phyloP scores from a whole-genome alignment of 306 rosid genomes.

The Styphnolobium japonicum region DNA sequence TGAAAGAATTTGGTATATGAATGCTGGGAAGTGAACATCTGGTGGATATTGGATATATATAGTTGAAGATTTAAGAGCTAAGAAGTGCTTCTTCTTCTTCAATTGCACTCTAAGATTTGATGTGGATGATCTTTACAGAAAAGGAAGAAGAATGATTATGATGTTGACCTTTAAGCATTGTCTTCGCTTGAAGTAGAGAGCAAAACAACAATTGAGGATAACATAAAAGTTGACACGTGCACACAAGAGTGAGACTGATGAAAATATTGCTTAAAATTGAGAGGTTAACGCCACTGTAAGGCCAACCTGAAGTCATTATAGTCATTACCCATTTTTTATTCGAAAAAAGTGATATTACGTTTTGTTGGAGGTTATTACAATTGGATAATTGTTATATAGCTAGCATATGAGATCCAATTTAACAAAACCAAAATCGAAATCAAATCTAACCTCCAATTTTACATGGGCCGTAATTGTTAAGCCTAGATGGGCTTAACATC shows the following conservation, averaged over 20 bases:
- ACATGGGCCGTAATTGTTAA: too few species aligned
- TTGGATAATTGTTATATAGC: too few species aligned
- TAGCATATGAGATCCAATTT: too few species aligned
- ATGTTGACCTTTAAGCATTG: constrained; percentile 29
- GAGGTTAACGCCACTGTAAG: background rate
- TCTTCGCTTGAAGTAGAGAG: constrained; percentile 30
- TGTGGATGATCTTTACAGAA: constrained; percentile 41
- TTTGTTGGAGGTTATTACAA: too few species aligned
- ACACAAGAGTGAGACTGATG: background rate
- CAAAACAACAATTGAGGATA: background rate
- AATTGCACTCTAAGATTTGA: constrained; percentile 60
- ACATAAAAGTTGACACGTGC: constrained; percentile 25
- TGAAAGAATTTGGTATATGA: constrained; percentile 12
- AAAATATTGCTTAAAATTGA: background rate
- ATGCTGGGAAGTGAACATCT: constrained; percentile 1
- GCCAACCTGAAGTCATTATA: background rate
- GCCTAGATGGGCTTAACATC: too few species aligned
- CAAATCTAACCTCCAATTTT: too few species aligned
- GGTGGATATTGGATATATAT: background rate
- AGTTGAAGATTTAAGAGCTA: background rate
- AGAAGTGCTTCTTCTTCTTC: constrained; percentile 31
- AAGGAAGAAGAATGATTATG: constrained; percentile 32
- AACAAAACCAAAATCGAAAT: too few species aligned
- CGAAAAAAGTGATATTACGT: background rate
- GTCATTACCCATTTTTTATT: background rate